Percentiles rank a stretch among this genome's conserved stretches.
Evolutionary conservation across 1,284 basidiomycete genomes (phyloP).

Genomic region (Inonotus obliquus): DNA sequence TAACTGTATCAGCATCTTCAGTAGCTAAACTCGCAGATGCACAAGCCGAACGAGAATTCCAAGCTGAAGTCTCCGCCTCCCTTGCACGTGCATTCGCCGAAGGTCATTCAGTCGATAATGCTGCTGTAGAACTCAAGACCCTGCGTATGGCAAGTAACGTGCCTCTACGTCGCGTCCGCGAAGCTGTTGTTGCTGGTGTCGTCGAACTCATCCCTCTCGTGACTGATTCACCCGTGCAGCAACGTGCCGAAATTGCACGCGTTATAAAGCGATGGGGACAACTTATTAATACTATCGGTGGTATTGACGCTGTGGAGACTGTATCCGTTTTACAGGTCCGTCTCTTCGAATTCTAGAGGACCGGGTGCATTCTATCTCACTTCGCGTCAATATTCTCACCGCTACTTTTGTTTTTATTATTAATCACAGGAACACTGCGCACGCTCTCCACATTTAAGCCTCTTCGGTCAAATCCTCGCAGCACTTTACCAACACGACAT

Average conservation of each 20-base stretch:
- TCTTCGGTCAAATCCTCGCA: constrained; percentile 74
- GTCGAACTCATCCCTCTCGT: constrained; percentile 62
- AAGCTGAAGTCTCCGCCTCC: constrained; percentile 71
- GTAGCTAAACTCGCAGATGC: constrained; percentile 32
- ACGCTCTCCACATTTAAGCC: constrained; percentile 48
- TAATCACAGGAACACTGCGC: constrained; percentile 68
- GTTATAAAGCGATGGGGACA: constrained; percentile 67
- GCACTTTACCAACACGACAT: constrained; percentile 73
- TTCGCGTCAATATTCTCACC: neutral
- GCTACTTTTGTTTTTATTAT: neutral
- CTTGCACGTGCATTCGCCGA: constrained; percentile 89
- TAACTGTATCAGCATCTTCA: constrained; percentile 30
- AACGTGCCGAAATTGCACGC: constrained; percentile 55
- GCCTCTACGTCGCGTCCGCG: constrained; percentile 68
- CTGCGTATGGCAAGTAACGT: constrained; percentile 93
- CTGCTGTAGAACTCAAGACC: constrained; percentile 89
- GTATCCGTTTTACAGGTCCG: constrained; percentile 63
- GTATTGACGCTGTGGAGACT: constrained; percentile 71
- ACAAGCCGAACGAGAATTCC: constrained; percentile 69
- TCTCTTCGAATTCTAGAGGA: no score
- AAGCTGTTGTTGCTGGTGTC: constrained; percentile 71
- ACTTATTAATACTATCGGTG: constrained; percentile 70
- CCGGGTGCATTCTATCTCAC: constrained; percentile 20
- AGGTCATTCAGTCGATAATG: constrained; percentile 86
- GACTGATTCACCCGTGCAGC: constrained; percentile 36